Conservation (phyloP, 768 basidiomycete genomes). For the Lactarius trivialis region DNA sequence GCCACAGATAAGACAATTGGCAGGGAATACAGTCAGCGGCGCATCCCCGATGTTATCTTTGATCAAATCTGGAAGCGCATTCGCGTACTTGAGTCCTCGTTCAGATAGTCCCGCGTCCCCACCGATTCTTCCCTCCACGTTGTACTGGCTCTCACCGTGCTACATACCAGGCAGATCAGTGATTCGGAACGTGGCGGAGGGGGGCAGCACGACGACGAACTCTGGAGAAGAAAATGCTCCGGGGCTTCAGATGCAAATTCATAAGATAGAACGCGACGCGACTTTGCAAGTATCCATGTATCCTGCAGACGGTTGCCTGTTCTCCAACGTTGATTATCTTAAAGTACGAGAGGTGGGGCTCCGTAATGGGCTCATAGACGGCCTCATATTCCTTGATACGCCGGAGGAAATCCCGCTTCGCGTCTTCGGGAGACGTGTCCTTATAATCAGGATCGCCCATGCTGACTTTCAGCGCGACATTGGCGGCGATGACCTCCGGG, state of each 20-base stretch:
- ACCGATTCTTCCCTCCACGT: slow-evolving; percentile 94
- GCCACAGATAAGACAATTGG: not conserved
- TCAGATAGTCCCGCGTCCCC: slow-evolving; percentile 89
- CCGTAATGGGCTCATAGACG: slow-evolving; percentile 92
- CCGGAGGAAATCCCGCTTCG: slow-evolving; percentile 82
- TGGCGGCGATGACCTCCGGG: slow-evolving; percentile 88
- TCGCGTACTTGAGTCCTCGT: slow-evolving; percentile 79
- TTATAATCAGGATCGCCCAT: slow-evolving; percentile 99
- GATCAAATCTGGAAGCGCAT: slow-evolving; percentile 80
- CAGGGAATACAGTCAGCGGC: slow-evolving; percentile 69
- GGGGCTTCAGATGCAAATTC: slow-evolving; percentile 95
- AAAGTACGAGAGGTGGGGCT: slow-evolving; percentile 84
- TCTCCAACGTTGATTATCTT: slow-evolving; percentile 91
- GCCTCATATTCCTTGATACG: slow-evolving; percentile 92
- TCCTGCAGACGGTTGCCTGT: slow-evolving; percentile 77
- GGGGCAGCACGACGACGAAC: slow-evolving; percentile 41
- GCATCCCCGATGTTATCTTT: slow-evolving; percentile 87
- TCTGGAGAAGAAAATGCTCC: slow-evolving; percentile 93
- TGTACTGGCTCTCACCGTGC: slow-evolving; percentile 98
- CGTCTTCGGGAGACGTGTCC: slow-evolving; percentile 75
- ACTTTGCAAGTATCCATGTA: slow-evolving; percentile 93
- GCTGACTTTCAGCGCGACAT: slow-evolving; percentile 91
- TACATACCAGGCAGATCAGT: slow-evolving; percentile 31
- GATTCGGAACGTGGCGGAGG: slow-evolving; percentile 2
- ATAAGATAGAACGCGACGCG: slow-evolving; percentile 97